A percentile compares a stretch with the other conserved stretches of the same genome.
Conservation (phyloP, 768 basidiomycete species). For the Suillus plorans region DNA sequence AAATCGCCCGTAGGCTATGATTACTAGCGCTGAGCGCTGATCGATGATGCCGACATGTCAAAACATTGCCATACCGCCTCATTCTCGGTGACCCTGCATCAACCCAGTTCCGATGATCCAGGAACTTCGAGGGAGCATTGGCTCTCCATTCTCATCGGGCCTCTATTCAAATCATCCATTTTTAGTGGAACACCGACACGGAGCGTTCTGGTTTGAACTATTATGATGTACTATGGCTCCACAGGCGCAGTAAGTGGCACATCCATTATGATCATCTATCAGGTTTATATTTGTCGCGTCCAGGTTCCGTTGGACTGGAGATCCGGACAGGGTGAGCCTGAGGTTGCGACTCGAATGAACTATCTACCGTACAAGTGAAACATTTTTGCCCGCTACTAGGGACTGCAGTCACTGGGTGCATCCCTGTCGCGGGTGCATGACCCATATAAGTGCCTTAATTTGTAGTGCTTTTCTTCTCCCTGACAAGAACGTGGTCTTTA, state of each 20-base stretch:
- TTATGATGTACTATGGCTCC: too few relatives aligned
- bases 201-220: too few relatives aligned
- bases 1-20: background rate
- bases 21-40: background rate
- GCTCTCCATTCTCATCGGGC: too few relatives aligned
- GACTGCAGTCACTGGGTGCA: too few relatives aligned
- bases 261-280: background rate
- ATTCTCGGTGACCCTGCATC: background rate
- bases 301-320: background rate
- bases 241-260: background rate
- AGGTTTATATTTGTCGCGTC: background rate
- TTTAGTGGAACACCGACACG: background rate
- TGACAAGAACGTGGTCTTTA: background rate
- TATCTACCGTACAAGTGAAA: background rate
- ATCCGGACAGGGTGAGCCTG: background rate
- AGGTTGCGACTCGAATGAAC: background rate
- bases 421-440: background rate
- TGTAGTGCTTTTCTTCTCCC: background rate
- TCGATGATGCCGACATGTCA: background rate
- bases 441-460: background rate
- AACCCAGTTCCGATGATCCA: background rate
- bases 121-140: background rate
- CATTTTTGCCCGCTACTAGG: background rate
- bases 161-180: background rate
- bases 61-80: background rate